Evolutionary conservation across 345 rosid species (phyloP).

Genomic region (Rhodamnia rubescens): DNA sequence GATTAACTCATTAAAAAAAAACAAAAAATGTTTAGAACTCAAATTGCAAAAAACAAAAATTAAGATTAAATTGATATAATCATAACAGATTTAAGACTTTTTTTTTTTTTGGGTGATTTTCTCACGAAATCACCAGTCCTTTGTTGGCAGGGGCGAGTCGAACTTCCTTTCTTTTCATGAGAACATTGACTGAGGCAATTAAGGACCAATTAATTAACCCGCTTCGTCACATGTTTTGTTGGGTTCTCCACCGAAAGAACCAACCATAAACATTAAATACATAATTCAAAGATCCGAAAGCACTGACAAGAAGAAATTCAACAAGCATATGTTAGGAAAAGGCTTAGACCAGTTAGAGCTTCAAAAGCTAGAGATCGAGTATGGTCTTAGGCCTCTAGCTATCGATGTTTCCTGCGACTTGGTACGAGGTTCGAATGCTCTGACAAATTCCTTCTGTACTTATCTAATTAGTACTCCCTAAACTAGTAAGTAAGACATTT

Average conservation of each 20-base stretch:
- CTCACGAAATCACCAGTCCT: background rate
- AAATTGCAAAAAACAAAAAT: too few species aligned
- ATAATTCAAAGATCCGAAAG: background rate
- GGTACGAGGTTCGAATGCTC: background rate
- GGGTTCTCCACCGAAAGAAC: background rate
- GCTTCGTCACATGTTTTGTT: too few species aligned
- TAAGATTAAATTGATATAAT: too few species aligned
- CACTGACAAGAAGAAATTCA: background rate
- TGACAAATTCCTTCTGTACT: background rate
- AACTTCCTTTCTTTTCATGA: background rate
- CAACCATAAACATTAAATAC: background rate
- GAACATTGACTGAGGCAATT: background rate
- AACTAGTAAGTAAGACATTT: background rate
- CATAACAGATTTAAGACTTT: too few species aligned
- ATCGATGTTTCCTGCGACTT: background rate
- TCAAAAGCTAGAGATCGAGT: background rate
- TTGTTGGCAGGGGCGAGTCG: background rate
- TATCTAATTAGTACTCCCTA: background rate
- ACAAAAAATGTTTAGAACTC: too few species aligned
- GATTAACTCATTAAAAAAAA: too few species aligned
- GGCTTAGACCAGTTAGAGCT: background rate
- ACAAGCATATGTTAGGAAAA: background rate
- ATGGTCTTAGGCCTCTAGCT: background rate
- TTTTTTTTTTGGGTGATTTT: too few species aligned
- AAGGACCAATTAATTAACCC: background rate